Percentiles rank a stretch among this genome's conserved stretches.
These are phyloP conservation scores for Cystobasidium slooffiae DNA, from an alignment of 1,284 basidiomycete genomes.

Conservation along the genomic window DNA sequence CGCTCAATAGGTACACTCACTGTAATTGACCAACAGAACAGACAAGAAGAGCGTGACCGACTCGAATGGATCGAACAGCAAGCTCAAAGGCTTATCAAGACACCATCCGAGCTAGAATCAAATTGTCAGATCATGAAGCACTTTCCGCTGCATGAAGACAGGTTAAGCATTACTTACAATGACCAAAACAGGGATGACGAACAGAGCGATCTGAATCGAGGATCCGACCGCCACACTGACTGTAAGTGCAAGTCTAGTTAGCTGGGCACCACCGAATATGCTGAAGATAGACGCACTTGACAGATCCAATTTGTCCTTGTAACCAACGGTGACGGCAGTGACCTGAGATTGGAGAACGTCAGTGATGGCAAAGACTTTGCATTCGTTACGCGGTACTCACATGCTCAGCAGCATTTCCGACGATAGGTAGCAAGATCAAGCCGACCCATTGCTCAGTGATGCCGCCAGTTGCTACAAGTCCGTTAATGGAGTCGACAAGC, in stretches of 20 bases:
- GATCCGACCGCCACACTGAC: conserved; percentile 86
- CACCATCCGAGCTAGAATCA: conserved; percentile 62
- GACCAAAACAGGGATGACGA: conserved; percentile 74
- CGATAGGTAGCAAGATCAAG: conserved; percentile 57
- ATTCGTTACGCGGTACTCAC: conserved; percentile 3
- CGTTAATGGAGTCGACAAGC: conserved; percentile 56
- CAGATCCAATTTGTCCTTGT: conserved; percentile 59
- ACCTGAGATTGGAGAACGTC: conserved; percentile 38
- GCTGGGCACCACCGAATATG: conserved; percentile 43
- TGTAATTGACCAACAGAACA: conserved; percentile 51
- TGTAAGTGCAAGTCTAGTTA: conserved; percentile 66
- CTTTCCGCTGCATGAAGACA: background rate
- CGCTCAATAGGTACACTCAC: background rate
- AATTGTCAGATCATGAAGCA: background rate
- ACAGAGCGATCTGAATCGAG: conserved; percentile 83
- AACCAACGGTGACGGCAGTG: conserved; percentile 55
- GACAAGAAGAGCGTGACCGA: conserved; percentile 61
- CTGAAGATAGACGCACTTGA: conserved; percentile 43
- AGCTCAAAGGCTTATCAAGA: conserved; percentile 67
- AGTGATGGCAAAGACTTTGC: conserved; percentile 52
- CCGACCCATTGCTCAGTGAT: conserved; percentile 62
- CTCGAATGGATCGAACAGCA: conserved; percentile 71
- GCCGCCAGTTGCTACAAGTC: conserved; percentile 56
- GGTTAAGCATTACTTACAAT: conserved; percentile 2
- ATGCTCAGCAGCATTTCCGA: conserved; percentile 47